Conservation (phyloP, 2,329 filamentous ascomycete species). For the Xylaria sp. region DNA sequence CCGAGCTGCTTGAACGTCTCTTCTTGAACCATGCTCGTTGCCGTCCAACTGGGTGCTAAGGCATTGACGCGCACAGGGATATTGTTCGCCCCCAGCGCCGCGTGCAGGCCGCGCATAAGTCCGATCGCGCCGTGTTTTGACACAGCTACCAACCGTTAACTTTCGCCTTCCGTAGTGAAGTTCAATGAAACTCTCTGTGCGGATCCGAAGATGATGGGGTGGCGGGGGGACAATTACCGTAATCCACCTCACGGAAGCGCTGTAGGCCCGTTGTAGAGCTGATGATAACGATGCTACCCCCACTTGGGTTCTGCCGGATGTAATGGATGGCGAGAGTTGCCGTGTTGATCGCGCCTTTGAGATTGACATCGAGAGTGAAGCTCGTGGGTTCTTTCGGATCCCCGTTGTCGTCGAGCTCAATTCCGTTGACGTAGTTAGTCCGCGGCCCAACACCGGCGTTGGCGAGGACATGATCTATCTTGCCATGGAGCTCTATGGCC, state of each 20-base stretch:
- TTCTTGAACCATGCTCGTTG: slow-evolving; percentile 42
- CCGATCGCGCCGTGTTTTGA: slow-evolving; percentile 63
- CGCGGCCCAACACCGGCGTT: slow-evolving; percentile 61
- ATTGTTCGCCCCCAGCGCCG: slow-evolving; percentile 43
- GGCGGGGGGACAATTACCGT: slow-evolving; percentile 48
- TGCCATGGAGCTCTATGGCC: slow-evolving; percentile 67
- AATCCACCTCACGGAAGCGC: slow-evolving; percentile 57
- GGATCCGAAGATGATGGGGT: neutral
- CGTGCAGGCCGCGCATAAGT: slow-evolving; percentile 54
- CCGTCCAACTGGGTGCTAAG: slow-evolving; percentile 61
- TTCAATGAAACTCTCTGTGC: neutral
- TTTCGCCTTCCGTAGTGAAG: neutral
- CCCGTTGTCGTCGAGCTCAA: slow-evolving; percentile 54
- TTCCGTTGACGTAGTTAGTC: slow-evolving; percentile 50
- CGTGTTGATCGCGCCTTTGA: slow-evolving; percentile 57
- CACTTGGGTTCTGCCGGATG: slow-evolving; percentile 52
- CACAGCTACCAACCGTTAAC: slow-evolving; percentile 44
- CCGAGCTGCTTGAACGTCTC: slow-evolving; percentile 46
- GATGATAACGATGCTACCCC: slow-evolving; percentile 61
- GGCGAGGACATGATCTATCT: slow-evolving; percentile 78
- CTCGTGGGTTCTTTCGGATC: slow-evolving; percentile 53
- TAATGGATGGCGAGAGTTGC: slow-evolving; percentile 54
- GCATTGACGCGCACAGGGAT: slow-evolving; percentile 61
- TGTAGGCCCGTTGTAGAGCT: slow-evolving; percentile 58
- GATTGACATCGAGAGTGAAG: slow-evolving; percentile 54